Evolutionary conservation across 177 flowering plant species (phyloP).

Genomic region (Vitis hybrid): DNA sequence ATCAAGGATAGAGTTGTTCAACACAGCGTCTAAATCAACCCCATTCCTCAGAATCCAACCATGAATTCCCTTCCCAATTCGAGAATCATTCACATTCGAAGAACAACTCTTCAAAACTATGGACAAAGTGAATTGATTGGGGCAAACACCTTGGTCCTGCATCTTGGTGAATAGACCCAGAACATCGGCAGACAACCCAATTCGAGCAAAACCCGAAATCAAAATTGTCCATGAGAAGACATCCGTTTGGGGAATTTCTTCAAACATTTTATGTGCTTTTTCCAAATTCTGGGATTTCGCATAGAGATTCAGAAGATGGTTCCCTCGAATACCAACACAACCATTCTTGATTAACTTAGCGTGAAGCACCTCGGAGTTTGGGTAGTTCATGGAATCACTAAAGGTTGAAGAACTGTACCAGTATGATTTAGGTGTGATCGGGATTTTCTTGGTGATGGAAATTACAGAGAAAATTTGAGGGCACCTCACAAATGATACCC

Average conservation of each 20-base stretch:
- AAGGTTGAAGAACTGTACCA: neutral
- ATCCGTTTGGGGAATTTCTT: conserved; percentile 54
- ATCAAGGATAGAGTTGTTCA: conserved; percentile 62
- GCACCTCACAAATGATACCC: neutral
- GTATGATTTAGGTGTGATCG: neutral
- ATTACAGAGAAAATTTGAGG: neutral
- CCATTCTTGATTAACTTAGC: conserved; percentile 41
- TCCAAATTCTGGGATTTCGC: conserved; percentile 28
- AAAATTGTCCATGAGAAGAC: conserved; percentile 67
- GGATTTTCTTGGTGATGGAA: neutral
- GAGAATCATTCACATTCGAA: conserved; percentile 28
- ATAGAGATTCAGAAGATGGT: conserved; percentile 36
- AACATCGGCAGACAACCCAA: conserved; percentile 23
- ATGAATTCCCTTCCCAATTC: conserved; percentile 55
- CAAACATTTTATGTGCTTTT: conserved; percentile 57
- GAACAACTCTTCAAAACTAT: conserved; percentile 62
- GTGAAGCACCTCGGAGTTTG: conserved; percentile 29
- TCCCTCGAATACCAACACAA: conserved; percentile 17
- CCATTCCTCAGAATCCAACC: conserved; percentile 64
- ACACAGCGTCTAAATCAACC: conserved; percentile 43
- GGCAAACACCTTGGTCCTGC: conserved; percentile 46
- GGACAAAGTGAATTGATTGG: conserved; percentile 65
- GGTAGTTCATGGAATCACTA: neutral
- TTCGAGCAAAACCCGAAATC: conserved; percentile 45
- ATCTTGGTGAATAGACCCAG: conserved; percentile 45